Evolutionary conservation across 768 basidiomycete species (phyloP), one percentile per base, ranked within the genome.

Genomic region (Phylloporus arenicola): DNA sequence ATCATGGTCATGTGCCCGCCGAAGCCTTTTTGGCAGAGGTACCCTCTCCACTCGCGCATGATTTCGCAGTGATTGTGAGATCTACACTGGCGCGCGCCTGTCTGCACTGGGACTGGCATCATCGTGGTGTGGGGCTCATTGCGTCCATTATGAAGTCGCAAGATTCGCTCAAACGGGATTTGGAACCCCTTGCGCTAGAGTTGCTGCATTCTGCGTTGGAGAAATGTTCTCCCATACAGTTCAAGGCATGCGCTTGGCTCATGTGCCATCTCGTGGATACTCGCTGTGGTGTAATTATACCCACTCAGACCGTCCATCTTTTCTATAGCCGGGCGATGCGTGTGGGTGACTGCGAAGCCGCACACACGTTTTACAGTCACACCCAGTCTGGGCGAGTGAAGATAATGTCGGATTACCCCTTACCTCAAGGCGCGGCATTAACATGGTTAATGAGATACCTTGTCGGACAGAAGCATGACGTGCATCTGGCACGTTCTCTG

Each of bases 391-490:
- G 53, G 16, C 51, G 52, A 20, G 64, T 75, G 40, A 57, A 61
- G 41, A 50, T 58, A 19, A 53, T 55, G n/a, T 70, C 70, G 46
- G 48, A 55, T 4, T 83, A 82, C 51, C 78, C 81, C 6, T 62
- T 75, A 17, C 86, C 86, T 5, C 68, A 67, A 35, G 75, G 73
- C 25, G 39, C 53, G 9, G 59, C 75, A 2, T 55, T 83, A 44
- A 60, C 71, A 16, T 84, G 79, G 78, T 62, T 86, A n/a, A 72
- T 86, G 70, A 51, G 66, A 3, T 61, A 75, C 61, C 68, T 84
- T 14, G 60, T 68, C 2, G 51, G 51, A 33, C 61, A 57, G 34
- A 71, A 73, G 40, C 65, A 65, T 20, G 70, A 75, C 50, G 63
- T 71, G 4, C 71, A 80, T 53, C 69, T 79, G 6, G 72, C 76